Conservation (phyloP, 257 asterid species). For the Rubia yunnanensis region DNA sequence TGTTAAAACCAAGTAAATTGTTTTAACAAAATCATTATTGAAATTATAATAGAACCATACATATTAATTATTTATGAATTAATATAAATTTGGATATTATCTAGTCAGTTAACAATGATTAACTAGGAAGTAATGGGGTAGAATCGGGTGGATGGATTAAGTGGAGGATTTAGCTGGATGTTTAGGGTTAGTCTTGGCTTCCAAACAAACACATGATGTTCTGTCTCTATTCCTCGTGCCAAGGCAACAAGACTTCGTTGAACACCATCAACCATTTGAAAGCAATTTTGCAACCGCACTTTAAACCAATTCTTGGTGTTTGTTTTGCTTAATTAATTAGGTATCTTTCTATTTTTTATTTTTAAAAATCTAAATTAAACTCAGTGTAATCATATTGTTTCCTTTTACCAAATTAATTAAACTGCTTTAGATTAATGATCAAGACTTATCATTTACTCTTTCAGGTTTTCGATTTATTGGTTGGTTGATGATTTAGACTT, state of each 20-base stretch:
- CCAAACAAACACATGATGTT: slow-evolving; percentile 31
- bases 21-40: no score
- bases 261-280: slow-evolving; percentile 25
- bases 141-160: background rate
- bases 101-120: background rate
- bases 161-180: background rate
- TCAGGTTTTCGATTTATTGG: background rate
- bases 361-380: background rate
- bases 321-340: slow-evolving; percentile 1
- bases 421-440: background rate
- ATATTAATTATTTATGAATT: no score
- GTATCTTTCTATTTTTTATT: background rate
- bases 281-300: slow-evolving; percentile 33
- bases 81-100: no score
- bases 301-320: slow-evolving; percentile 5
- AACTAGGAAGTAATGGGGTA: background rate
- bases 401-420: background rate
- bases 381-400: background rate
- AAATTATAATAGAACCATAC: no score
- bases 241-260: slow-evolving; percentile 5
- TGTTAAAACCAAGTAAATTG: no score
- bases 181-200: slow-evolving; percentile 27
- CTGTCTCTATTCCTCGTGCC: background rate
- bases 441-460: background rate
- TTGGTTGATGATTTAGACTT: background rate